phyloP scores from a whole-genome alignment of 2,329 filamentous ascomycete genomes.

The Leptographium flavum region DNA sequence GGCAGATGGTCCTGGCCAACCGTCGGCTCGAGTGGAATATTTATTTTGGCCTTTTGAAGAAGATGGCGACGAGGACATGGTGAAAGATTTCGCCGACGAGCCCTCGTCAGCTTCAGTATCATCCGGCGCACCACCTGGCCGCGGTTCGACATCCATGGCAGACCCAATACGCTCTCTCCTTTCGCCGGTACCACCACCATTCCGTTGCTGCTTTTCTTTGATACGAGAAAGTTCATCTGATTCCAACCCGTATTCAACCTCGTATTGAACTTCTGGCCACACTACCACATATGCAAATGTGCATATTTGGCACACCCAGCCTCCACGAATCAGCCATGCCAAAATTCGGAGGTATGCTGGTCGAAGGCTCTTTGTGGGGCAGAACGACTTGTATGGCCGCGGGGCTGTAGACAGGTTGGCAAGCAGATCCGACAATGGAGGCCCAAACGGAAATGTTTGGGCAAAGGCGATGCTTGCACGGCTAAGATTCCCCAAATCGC shows the following conservation, averaged over 20 bases:
- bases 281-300: slow-evolving; percentile 85
- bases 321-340: slow-evolving; percentile 82
- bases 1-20: slow-evolving; percentile 10
- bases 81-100: neutral
- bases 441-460: slow-evolving; percentile 67
- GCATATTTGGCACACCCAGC: slow-evolving; percentile 86
- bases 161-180: neutral
- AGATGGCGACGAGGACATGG: slow-evolving; percentile 7
- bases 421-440: slow-evolving; percentile 76
- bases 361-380: slow-evolving; percentile 77
- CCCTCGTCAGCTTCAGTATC: neutral
- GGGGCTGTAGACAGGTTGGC: slow-evolving; percentile 67
- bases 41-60: neutral
- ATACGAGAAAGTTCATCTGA: slow-evolving; percentile 39
- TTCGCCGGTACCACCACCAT: neutral
- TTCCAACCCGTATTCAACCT: slow-evolving; percentile 59
- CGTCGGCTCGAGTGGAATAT: neutral
- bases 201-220: slow-evolving; percentile 14
- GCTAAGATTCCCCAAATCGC: slow-evolving; percentile 58
- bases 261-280: slow-evolving; percentile 66
- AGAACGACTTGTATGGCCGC: slow-evolving; percentile 68
- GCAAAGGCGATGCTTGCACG: slow-evolving; percentile 60
- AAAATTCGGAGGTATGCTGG: slow-evolving; percentile 80
- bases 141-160: neutral
- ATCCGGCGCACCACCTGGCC: neutral